Evolutionary conservation across 192 early-diverging fungal species (phyloP).

Genomic region (Chytriomyces sp.): DNA sequence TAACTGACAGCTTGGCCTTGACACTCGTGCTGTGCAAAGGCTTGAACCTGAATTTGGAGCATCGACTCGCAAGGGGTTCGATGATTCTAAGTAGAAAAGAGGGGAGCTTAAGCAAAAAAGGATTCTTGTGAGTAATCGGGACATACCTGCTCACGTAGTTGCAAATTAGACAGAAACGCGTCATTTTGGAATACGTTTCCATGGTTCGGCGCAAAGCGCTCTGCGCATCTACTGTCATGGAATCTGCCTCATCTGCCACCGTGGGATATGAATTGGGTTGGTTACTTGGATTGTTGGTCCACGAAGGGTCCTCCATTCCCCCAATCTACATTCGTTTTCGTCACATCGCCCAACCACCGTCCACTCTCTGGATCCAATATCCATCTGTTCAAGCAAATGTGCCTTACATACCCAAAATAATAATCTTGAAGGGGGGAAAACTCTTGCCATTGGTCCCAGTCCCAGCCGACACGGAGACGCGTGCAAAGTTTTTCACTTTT

Average conservation of each 20-base stretch:
- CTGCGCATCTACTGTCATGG: conserved; percentile 94
- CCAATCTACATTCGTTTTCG: neutral
- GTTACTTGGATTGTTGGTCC: too few relatives aligned
- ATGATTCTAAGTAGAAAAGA: conserved; percentile 77
- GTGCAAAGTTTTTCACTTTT: conserved; percentile 94
- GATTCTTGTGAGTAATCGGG: neutral
- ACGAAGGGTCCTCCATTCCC: neutral
- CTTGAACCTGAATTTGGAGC: conserved; percentile 95
- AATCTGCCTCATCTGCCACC: conserved; percentile 89
- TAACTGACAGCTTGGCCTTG: conserved; percentile 62
- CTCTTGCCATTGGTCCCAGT: conserved; percentile 16
- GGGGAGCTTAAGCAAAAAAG: neutral
- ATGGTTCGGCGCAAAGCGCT: conserved; percentile 90
- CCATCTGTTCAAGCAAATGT: too few relatives aligned
- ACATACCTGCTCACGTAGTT: conserved; percentile 73
- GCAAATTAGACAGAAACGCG: conserved; percentile 93
- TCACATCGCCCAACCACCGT: neutral
- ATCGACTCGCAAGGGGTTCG: conserved; percentile 89
- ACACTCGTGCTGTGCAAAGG: conserved; percentile 69
- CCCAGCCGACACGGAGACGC: conserved; percentile 57
- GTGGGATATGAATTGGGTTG: neutral
- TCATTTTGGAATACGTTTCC: conserved; percentile 90
- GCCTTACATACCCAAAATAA: conserved; percentile 70
- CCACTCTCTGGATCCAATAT: too few relatives aligned
- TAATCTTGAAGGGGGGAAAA: conserved; percentile 90